Conservation (phyloP, 495 filamentous ascomycete genomes). For the Daldinia vernicosa region DNA sequence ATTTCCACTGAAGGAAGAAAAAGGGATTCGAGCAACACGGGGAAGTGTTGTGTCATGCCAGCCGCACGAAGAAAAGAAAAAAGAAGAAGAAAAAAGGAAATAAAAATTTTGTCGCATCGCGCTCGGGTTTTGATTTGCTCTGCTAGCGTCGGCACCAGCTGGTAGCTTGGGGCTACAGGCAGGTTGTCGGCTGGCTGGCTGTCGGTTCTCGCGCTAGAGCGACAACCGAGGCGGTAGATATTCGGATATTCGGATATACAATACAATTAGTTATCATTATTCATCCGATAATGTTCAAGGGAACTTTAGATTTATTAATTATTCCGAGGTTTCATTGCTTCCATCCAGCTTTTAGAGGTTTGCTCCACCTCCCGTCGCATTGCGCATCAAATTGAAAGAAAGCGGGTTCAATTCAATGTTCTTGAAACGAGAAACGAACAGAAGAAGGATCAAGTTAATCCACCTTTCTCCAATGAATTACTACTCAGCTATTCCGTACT, state of each 20-base stretch:
- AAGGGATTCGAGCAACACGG: constrained; percentile 59
- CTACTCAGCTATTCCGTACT: no score
- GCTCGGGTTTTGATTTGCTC: constrained; percentile 36
- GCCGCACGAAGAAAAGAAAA: constrained; percentile 48
- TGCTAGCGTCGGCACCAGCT: constrained; percentile 37
- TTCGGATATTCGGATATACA: no score
- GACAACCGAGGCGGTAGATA: constrained; percentile 1
- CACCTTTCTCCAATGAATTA: constrained; percentile 1
- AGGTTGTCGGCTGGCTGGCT: constrained; percentile 3
- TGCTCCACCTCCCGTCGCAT: constrained; percentile 6
- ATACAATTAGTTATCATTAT: no score
- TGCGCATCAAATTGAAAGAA: constrained; percentile 19
- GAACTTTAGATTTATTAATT: constrained; percentile 7
- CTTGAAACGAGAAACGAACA: constrained; percentile 17
- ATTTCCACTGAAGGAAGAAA: constrained; percentile 45
- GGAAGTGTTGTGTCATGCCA: constrained; percentile 56
- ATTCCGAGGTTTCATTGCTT: constrained; percentile 30
- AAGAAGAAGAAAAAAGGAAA: constrained; percentile 39
- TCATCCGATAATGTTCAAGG: constrained; percentile 12
- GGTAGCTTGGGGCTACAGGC: background rate
- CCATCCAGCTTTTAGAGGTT: background rate
- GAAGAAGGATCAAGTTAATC: background rate
- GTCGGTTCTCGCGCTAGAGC: constrained; percentile 2
- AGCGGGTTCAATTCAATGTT: constrained; percentile 12
- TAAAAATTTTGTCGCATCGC: constrained; percentile 34